Evolutionary conservation across 73 alveolate species (phyloP), one percentile per base, ranked within the genome.

Genomic region (Paramecium pentaurelia): DNA sequence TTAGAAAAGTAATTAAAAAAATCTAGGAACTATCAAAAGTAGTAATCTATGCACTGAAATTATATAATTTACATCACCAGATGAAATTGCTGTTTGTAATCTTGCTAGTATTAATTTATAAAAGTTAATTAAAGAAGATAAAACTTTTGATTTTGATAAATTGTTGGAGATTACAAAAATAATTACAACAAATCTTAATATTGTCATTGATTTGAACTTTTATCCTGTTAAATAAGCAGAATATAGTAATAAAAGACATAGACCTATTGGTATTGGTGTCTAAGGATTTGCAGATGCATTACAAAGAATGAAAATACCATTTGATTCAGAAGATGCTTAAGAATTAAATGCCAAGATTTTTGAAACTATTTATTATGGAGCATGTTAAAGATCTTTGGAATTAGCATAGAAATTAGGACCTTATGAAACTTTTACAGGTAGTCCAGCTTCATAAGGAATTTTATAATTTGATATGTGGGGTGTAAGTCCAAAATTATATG

Each of bases 261-360:
- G 99, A 92, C 99, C 99, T 8, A 94, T 98, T 91, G 99, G 99
- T 18, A 95, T 98, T 20, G 99, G 99, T 14, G 98, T 97, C 27
- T 96, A 98, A 92, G 99, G 99, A 37, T 93, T 98, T 6, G 99
- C 99, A 18, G 99, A 98, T 94, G 96, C 99, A 75, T 96, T 96
- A 88, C 30, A 93, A 95, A 71, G 93, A 86, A 88, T 98, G 97
- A 96, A 93, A 85, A 88, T 97, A 45, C 98, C 99, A 14, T 98
- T 95, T 77, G 99, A 98, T 86, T 95, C 96, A 28, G 98, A 93
- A 14, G 93, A 95, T 71, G 99, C 99, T 25, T 38, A 60, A 45
- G 84, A 80, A 47, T 71, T 97, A 45, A 98, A 98, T 88, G 92
- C 94, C 77, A 95, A 95, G 90, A 95, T 98, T 42, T 98, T 98